Conservation (phyloP, 176 grass and related monocot species). For the Stipa capillata region DNA sequence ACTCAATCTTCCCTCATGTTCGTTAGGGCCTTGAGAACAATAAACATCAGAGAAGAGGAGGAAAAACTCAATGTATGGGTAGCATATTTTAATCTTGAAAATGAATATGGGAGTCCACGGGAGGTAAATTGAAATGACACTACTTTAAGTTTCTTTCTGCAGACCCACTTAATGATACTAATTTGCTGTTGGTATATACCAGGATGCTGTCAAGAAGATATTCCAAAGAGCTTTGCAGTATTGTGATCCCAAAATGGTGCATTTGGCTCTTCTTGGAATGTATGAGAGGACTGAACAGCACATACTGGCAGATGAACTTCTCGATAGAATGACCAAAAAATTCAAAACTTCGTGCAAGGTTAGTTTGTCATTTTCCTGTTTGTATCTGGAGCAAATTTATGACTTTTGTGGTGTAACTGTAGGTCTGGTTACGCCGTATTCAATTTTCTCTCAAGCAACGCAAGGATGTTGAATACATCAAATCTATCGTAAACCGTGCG, state of each 20-base stretch:
- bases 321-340: constrained; percentile 88
- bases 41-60: constrained; percentile 71
- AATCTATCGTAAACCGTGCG: constrained; percentile 64
- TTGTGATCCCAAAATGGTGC: constrained; percentile 80
- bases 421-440: constrained; percentile 75
- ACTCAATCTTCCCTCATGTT: neutral
- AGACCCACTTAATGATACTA: constrained; percentile 3
- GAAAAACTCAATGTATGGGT: constrained; percentile 98
- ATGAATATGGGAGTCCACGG: constrained; percentile 78
- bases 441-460: constrained; percentile 63
- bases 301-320: constrained; percentile 62
- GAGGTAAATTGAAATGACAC: constrained; percentile 49
- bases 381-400: constrained; percentile 8
- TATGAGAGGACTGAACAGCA: constrained; percentile 84
- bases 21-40: constrained; percentile 81
- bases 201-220: constrained; percentile 87
- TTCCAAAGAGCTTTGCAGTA: constrained; percentile 92
- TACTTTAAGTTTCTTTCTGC: neutral
- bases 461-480: constrained; percentile 52
- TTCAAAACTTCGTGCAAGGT: constrained; percentile 95
- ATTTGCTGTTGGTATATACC: constrained; percentile 14
- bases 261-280: constrained; percentile 77
- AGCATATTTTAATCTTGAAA: constrained; percentile 94
- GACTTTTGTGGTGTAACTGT: constrained; percentile 18
- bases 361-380: constrained; percentile 9